phyloP scores from a whole-genome alignment of 164 flowering plant species.

The Amborella trichopoda region DNA sequence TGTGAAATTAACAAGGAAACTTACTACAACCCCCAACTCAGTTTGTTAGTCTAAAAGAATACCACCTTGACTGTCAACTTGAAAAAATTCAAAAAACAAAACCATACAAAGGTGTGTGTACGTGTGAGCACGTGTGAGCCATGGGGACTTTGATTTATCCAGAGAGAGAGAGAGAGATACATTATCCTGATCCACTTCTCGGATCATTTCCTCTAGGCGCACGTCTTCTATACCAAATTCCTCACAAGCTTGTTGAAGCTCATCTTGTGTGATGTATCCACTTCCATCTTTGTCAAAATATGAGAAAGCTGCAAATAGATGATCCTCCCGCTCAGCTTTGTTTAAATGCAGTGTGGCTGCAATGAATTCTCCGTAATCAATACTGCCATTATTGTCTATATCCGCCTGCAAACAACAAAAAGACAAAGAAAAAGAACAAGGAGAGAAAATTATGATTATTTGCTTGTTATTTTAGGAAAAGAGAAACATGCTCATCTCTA shows the following conservation, averaged over 20 bases:
- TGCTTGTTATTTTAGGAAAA: too few relatives aligned
- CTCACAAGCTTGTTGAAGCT: slow-evolving; percentile 18
- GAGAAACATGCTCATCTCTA: too few relatives aligned
- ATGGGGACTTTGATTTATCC: too few relatives aligned
- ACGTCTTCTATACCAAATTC: slow-evolving; percentile 14
- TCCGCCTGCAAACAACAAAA: slow-evolving; percentile 15
- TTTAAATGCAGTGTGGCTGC: slow-evolving; percentile 16
- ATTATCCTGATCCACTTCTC: slow-evolving; percentile 19
- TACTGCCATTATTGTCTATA: slow-evolving; percentile 15
- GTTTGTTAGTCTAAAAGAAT: background rate
- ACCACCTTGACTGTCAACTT: background rate
- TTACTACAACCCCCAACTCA: too few relatives aligned
- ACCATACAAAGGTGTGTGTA: background rate
- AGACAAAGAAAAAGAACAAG: too few relatives aligned
- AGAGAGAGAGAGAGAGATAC: background rate
- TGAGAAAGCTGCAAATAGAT: slow-evolving; percentile 14
- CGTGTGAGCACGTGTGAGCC: too few relatives aligned
- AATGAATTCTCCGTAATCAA: slow-evolving; percentile 17
- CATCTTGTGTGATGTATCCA: slow-evolving; percentile 14
- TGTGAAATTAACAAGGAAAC: too few relatives aligned
- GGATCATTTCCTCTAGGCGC: slow-evolving; percentile 15
- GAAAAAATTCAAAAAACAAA: background rate
- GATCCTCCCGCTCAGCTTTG: slow-evolving; percentile 14
- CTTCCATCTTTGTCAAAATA: slow-evolving; percentile 19
- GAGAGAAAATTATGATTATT: too few relatives aligned